Evolutionary conservation across 2,329 filamentous ascomycete species (phyloP).

Genomic region (Geosmithia flava): DNA sequence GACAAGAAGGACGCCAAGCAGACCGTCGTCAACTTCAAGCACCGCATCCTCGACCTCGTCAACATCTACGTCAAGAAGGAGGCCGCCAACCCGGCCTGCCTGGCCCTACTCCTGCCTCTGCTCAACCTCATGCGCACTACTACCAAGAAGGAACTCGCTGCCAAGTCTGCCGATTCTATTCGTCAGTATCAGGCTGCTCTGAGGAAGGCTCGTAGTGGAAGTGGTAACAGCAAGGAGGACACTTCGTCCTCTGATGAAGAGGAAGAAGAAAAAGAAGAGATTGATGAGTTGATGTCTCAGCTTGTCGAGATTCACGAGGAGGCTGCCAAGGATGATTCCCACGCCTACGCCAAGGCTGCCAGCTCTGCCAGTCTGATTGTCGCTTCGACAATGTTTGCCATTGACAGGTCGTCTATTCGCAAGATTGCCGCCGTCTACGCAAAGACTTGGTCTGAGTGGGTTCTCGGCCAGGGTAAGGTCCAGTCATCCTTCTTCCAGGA

Average conservation of each 20-base stretch:
- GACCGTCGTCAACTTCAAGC: slow-evolving; percentile 88
- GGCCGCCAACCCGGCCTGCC: slow-evolving; percentile 51
- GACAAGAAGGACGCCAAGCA: slow-evolving; percentile 80
- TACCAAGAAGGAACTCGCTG: slow-evolving; percentile 59
- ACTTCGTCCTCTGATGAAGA: too few relatives aligned
- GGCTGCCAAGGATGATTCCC: slow-evolving; percentile 49
- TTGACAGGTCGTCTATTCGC: slow-evolving; percentile 37
- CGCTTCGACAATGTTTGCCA: slow-evolving; percentile 45
- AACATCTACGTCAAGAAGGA: slow-evolving; percentile 76
- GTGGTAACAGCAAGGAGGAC: slow-evolving; percentile 18
- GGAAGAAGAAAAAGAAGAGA: slow-evolving; percentile 13
- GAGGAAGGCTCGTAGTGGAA: slow-evolving; percentile 37
- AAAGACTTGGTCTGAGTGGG: slow-evolving; percentile 43
- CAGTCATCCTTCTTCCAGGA: slow-evolving; percentile 57
- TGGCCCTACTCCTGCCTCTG: slow-evolving; percentile 63
- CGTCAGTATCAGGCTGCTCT: slow-evolving; percentile 57
- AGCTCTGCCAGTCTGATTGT: slow-evolving; percentile 61
- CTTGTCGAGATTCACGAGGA: slow-evolving; percentile 58
- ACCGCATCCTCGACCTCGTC: slow-evolving; percentile 78
- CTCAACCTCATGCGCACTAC: slow-evolving; percentile 68
- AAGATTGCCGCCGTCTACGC: slow-evolving; percentile 52
- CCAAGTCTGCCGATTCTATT: slow-evolving; percentile 62
- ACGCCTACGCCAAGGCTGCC: slow-evolving; percentile 61
- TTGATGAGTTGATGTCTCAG: slow-evolving; percentile 39
- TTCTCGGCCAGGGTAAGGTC: slow-evolving; percentile 44